Evolutionary conservation across 2,329 filamentous ascomycete species (phyloP).

Genomic region (Fusarium staphyleae): DNA sequence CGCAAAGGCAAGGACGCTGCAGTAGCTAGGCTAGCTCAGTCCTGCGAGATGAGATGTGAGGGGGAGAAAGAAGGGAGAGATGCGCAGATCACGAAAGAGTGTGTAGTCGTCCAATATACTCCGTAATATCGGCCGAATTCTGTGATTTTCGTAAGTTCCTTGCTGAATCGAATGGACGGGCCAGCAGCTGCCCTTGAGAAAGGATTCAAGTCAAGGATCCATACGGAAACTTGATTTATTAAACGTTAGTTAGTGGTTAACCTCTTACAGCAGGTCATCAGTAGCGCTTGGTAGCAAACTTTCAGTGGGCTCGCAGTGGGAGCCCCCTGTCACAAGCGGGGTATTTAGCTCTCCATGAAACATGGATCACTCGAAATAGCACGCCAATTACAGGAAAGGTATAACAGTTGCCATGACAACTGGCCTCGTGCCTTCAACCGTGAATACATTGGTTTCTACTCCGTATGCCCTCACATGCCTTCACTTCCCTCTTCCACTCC

Average conservation of each 20-base stretch:
- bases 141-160: background rate
- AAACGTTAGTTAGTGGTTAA: slow-evolving; percentile 2
- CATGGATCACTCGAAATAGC: slow-evolving; percentile 31
- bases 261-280: slow-evolving; percentile 26
- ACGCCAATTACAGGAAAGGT: slow-evolving; percentile 24
- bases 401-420: slow-evolving; percentile 38
- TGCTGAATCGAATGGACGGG: slow-evolving; percentile 27
- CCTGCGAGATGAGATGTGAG: background rate
- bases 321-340: slow-evolving; percentile 31
- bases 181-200: slow-evolving; percentile 26
- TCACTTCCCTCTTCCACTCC: slow-evolving; percentile 15
- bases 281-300: slow-evolving; percentile 25
- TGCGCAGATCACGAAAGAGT: background rate
- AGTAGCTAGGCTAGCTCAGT: slow-evolving; percentile 26
- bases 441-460: slow-evolving; percentile 35
- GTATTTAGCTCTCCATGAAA: slow-evolving; percentile 34
- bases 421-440: background rate
- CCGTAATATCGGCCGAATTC: too few species aligned
- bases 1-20: too few species aligned
- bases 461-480: slow-evolving; percentile 19
- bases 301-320: slow-evolving; percentile 32
- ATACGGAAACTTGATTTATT: background rate
- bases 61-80: slow-evolving; percentile 19
- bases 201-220: slow-evolving; percentile 18
- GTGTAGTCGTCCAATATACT: background rate